phyloP scores from a whole-genome alignment of 1,284 basidiomycete species.

The Bondarzewia mesenterica region DNA sequence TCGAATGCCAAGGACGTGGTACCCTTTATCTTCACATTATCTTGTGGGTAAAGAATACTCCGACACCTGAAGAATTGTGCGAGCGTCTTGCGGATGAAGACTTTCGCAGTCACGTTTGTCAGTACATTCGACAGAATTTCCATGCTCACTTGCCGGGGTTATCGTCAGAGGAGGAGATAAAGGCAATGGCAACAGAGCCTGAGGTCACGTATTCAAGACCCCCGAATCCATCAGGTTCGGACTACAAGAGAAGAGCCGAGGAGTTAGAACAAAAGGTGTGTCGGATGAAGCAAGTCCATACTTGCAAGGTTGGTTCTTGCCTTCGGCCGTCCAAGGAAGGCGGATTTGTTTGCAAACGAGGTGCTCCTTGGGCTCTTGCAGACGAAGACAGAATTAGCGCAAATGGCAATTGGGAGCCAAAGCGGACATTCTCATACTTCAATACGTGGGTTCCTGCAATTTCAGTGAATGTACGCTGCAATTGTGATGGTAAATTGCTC shows the following conservation, averaged over 20 bases:
- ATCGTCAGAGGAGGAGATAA: background rate
- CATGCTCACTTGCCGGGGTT: background rate
- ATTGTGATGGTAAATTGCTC: conserved; percentile 28
- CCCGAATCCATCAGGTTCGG: background rate
- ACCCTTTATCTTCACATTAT: conserved; percentile 22
- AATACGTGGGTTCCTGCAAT: conserved; percentile 24
- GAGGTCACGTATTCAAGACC: background rate
- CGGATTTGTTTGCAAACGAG: conserved; percentile 23
- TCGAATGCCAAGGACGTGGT: conserved; percentile 23
- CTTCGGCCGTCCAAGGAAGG: conserved; percentile 15
- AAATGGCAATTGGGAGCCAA: conserved; percentile 14
- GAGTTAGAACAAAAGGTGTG: conserved; percentile 16
- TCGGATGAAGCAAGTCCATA: conserved; percentile 23
- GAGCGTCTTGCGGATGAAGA: conserved; percentile 5
- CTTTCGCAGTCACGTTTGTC: background rate
- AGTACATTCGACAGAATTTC: background rate
- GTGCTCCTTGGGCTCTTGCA: conserved; percentile 23
- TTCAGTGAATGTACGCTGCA: conserved; percentile 17
- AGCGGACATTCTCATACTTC: conserved; percentile 18
- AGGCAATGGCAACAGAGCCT: background rate
- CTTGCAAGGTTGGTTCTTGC: conserved; percentile 19
- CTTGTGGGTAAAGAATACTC: conserved; percentile 17
- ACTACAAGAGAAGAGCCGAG: background rate
- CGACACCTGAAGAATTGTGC: conserved; percentile 24
- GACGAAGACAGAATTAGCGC: conserved; percentile 16